Percentiles rank a stretch among this genome's conserved stretches.
These are phyloP conservation scores for Davidsoniella neocaledoniae DNA, from an alignment of 2,329 filamentous ascomycete species.

Conservation along the genomic window DNA sequence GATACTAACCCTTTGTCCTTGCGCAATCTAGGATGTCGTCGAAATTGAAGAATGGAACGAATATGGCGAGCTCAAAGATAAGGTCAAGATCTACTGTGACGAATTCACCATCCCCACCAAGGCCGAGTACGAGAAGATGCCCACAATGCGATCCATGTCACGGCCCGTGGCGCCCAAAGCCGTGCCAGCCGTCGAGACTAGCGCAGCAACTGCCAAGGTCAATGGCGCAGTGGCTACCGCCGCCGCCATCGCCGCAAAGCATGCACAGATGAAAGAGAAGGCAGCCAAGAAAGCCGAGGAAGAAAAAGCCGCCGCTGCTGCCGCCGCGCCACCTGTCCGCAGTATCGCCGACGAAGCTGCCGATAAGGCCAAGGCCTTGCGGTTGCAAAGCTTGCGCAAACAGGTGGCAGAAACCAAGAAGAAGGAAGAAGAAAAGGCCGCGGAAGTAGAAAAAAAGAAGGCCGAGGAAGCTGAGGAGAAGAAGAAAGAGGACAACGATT, in stretches of 20 bases:
- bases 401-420: constrained; percentile 33
- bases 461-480: background rate
- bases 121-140: constrained; percentile 25
- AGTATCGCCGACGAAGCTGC: constrained; percentile 50
- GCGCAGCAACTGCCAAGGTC: constrained; percentile 13
- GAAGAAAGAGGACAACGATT: background rate
- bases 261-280: constrained; percentile 10
- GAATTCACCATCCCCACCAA: constrained; percentile 41
- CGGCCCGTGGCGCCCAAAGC: constrained; percentile 18
- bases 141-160: constrained; percentile 12
- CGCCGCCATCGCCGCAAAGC: constrained; percentile 15
- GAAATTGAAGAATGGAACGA: constrained; percentile 99
- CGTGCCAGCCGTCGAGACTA: constrained; percentile 2
- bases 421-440: constrained; percentile 12
- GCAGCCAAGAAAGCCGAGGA: constrained; percentile 7
- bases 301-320: constrained; percentile 14
- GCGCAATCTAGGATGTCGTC: constrained; percentile 54
- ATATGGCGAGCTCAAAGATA: constrained; percentile 82
- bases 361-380: constrained; percentile 43
- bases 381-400: constrained; percentile 34
- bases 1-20: background rate
- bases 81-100: constrained; percentile 54
- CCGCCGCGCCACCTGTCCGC: constrained; percentile 26
- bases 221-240: constrained; percentile 12
- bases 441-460: constrained; percentile 11